A percentile compares a stretch with the other conserved stretches of the same genome.
Conservation (phyloP, 1,284 basidiomycete species). For the Fomitiporia mediterranea region DNA sequence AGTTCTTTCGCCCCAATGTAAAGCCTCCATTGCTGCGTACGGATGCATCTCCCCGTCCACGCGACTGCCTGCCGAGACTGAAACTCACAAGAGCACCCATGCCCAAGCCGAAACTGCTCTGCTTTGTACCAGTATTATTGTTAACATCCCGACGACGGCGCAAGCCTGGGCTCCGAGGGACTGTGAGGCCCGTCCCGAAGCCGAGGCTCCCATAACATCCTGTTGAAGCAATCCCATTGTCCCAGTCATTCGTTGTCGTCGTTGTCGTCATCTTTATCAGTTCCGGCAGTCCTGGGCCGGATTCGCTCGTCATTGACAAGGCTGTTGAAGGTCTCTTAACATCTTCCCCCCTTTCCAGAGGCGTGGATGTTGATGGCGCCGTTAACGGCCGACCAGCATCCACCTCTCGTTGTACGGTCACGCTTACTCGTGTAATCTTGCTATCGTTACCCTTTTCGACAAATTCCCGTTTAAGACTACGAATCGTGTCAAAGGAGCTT, state of each 20-base stretch:
- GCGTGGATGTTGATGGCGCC: not conserved
- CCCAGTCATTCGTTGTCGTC: not conserved
- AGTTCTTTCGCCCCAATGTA: not conserved
- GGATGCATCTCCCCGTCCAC: not conserved
- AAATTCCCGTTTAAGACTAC: not conserved
- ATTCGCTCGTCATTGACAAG: not conserved
- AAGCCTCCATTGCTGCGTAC: not conserved
- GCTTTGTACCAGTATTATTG: not conserved
- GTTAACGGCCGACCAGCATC: not conserved
- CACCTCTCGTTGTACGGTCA: constrained; percentile 16
- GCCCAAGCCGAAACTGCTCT: not conserved
- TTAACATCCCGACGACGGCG: not conserved
- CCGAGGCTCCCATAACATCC: not conserved
- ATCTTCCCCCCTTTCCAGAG: too few species aligned
- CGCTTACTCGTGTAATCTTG: constrained; percentile 7
- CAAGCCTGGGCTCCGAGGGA: not conserved
- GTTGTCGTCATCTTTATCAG: not conserved
- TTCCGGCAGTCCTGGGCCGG: not conserved
- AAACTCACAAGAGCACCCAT: not conserved
- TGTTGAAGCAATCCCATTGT: not conserved
- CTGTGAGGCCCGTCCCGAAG: not conserved
- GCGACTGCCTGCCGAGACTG: not conserved
- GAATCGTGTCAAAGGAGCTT: not conserved
- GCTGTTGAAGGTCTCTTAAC: too few species aligned
- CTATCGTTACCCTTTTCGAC: not conserved